These are phyloP conservation scores for Anthracocystis walkeri DNA, from an alignment of 1,284 basidiomycete genomes.

Conservation along the genomic window DNA sequence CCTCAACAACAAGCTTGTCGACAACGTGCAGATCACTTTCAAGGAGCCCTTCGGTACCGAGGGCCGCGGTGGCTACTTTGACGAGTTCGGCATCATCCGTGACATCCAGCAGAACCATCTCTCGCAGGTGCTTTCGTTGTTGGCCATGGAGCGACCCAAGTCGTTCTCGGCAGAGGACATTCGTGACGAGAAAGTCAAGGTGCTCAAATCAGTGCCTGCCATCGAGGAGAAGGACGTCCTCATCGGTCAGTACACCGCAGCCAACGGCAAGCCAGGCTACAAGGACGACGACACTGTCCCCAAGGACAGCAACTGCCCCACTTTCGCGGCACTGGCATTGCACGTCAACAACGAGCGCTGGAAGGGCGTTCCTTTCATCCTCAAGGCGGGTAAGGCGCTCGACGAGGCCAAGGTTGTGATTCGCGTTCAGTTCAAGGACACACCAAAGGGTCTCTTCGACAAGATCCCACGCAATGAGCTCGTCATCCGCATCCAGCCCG, in stretches of 20 bases:
- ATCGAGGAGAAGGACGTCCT: constrained; percentile 67
- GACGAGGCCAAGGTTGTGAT: constrained; percentile 69
- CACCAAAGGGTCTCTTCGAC: constrained; percentile 49
- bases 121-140: constrained; percentile 68
- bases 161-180: constrained; percentile 69
- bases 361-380: constrained; percentile 68
- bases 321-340: constrained; percentile 68
- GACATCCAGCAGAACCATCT: constrained; percentile 71
- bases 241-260: constrained; percentile 69
- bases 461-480: constrained; percentile 65
- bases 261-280: constrained; percentile 70
- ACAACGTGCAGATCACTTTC: constrained; percentile 70
- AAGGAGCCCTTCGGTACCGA: constrained; percentile 71
- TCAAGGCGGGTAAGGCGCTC: constrained; percentile 68
- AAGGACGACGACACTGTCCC: constrained; percentile 70
- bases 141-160: constrained; percentile 70
- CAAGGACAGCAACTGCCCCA: constrained; percentile 70
- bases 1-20: constrained; percentile 69
- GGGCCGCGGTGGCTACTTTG: constrained; percentile 71
- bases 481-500: constrained; percentile 67
- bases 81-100: constrained; percentile 71
- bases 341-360: constrained; percentile 67
- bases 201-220: constrained; percentile 67
- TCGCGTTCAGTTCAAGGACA: constrained; percentile 67
- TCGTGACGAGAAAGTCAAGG: constrained; percentile 69